Evolutionary conservation across 306 rosid species (phyloP).

Genomic region (Carpinus viminea): DNA sequence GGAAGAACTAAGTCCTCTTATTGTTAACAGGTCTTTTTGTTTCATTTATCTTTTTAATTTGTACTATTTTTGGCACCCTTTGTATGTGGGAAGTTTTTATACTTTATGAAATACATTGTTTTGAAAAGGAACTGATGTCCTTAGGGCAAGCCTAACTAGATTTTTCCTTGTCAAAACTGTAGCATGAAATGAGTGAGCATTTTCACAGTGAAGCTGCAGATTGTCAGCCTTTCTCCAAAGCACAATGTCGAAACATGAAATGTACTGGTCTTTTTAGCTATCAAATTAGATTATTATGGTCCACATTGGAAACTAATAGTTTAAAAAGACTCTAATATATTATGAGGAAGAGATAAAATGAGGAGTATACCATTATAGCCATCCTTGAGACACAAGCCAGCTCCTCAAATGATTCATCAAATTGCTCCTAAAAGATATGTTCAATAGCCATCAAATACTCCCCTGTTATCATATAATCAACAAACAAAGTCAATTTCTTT

Average conservation of each 20-base stretch:
- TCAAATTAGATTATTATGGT: background rate
- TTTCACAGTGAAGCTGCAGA: background rate
- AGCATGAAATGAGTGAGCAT: background rate
- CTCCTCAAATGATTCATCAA: too few relatives aligned
- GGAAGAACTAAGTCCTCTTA: background rate
- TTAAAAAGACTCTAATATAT: background rate
- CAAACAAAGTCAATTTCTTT: too few relatives aligned
- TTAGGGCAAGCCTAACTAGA: constrained; percentile 1
- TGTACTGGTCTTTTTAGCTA: background rate
- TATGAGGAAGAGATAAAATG: too few relatives aligned
- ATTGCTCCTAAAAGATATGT: too few relatives aligned
- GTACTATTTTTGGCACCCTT: background rate
- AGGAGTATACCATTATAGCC: too few relatives aligned
- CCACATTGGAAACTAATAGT: background rate
- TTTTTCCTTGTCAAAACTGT: background rate
- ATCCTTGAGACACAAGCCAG: too few relatives aligned
- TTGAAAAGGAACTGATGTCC: background rate
- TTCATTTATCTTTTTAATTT: too few relatives aligned
- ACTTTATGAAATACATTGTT: too few relatives aligned
- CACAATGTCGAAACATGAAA: background rate
- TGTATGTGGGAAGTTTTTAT: background rate
- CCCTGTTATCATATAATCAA: too few relatives aligned
- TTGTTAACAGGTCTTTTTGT: background rate
- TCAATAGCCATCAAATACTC: too few relatives aligned
- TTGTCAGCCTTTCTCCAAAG: background rate